Conservation (phyloP, 2,329 filamentous ascomycete species). For the Tolypocladium paradoxum region DNA sequence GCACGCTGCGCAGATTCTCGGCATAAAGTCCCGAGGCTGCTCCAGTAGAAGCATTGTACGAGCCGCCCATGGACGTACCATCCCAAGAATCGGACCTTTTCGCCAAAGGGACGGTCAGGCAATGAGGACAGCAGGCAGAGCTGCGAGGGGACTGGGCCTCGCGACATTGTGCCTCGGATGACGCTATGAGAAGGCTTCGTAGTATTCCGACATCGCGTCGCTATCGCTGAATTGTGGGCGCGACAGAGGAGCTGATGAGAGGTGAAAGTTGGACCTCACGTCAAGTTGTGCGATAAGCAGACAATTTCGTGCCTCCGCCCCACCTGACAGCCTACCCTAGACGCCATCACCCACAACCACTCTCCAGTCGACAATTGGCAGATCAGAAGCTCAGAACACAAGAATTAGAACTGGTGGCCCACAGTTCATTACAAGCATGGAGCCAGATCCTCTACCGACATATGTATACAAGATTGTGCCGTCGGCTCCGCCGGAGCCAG, state of each 20-base stretch:
- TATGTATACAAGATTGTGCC: slow-evolving; percentile 54
- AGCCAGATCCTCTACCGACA: slow-evolving; percentile 19
- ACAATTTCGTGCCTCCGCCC: not conserved
- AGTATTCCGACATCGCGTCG: not conserved
- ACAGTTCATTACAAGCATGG: not conserved
- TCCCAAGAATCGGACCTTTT: slow-evolving; percentile 87
- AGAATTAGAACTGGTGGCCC: not conserved
- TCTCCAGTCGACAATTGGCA: not conserved
- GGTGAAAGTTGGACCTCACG: not conserved
- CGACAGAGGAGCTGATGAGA: not conserved
- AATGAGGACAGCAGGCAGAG: slow-evolving; percentile 56
- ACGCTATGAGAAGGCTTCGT: not conserved
- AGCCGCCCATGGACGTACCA: slow-evolving; percentile 50
- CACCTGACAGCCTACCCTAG: not conserved
- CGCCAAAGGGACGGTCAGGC: slow-evolving; percentile 36
- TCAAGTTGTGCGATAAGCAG: not conserved
- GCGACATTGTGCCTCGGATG: slow-evolving; percentile 30
- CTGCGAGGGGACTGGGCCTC: slow-evolving; percentile 51
- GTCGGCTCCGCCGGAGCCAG: slow-evolving; percentile 36
- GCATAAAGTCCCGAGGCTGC: not conserved
- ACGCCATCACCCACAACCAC: not conserved
- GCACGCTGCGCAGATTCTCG: slow-evolving; percentile 3
- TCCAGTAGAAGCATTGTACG: not conserved
- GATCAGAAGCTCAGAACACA: too few relatives aligned
- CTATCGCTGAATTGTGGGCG: not conserved